A percentile compares a stretch with the other conserved stretches of the same genome.
Evolutionary conservation across 2,329 filamentous ascomycete species (phyloP).

Genomic region (Colletotrichum sp.): DNA sequence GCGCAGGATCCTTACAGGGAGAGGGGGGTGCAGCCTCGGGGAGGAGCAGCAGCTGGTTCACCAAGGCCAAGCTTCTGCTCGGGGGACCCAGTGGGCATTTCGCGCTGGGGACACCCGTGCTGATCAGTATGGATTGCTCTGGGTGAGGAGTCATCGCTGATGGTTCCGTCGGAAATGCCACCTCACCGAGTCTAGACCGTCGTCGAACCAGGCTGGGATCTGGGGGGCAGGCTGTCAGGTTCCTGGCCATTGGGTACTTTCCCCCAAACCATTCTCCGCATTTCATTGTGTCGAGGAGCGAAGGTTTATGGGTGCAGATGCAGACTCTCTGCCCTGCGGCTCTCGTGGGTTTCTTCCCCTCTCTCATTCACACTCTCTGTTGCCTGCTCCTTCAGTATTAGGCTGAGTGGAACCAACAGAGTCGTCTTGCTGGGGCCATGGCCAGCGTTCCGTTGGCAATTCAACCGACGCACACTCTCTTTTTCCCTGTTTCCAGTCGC

Average conservation of each 20-base stretch:
- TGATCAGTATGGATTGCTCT: not conserved
- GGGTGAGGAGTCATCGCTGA: not conserved
- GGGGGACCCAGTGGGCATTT: not conserved
- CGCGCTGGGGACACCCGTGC: not conserved
- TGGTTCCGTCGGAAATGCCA: not conserved
- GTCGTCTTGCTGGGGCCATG: not conserved
- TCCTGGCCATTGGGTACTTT: not conserved
- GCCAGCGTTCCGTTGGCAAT: not conserved
- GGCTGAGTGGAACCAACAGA: not conserved
- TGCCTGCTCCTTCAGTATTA: not conserved
- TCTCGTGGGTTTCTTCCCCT: not conserved
- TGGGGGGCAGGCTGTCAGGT: not conserved
- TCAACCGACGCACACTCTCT: not conserved
- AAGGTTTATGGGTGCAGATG: not conserved
- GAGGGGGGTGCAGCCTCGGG: not conserved
- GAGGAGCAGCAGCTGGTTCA: not conserved
- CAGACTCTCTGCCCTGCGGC: not conserved
- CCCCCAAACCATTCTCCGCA: not conserved
- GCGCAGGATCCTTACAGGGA: constrained; percentile 4
- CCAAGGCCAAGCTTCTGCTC: not conserved
- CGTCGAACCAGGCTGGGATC: not conserved
- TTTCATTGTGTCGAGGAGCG: not conserved
- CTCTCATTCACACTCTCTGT: not conserved
- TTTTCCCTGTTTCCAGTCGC: not conserved
- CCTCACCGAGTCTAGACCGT: constrained; percentile 6